Conservation (phyloP, 768 basidiomycete species). For the Xerocomellus dryophilus region DNA sequence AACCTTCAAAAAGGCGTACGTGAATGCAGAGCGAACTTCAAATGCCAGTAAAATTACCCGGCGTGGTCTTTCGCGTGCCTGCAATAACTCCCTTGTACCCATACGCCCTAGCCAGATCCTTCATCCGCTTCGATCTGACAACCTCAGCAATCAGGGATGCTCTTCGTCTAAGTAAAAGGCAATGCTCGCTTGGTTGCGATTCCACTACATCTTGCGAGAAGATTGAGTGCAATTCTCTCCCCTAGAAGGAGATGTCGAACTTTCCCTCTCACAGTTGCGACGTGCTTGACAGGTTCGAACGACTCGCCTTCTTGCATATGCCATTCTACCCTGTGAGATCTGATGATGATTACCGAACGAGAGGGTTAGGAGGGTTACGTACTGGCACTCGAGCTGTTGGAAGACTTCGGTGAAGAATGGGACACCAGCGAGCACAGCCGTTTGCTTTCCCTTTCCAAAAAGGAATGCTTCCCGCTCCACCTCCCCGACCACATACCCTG, state of each 20-base stretch:
- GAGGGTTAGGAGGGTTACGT: slow-evolving; percentile 34
- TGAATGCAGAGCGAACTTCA: slow-evolving; percentile 2
- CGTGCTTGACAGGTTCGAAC: slow-evolving; percentile 76
- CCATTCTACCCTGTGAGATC: slow-evolving; percentile 79
- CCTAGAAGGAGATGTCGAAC: slow-evolving; percentile 86
- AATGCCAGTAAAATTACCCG: slow-evolving; percentile 43
- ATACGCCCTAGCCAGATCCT: slow-evolving; percentile 69
- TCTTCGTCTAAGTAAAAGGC: neutral
- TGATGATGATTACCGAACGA: neutral
- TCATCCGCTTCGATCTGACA: slow-evolving; percentile 74
- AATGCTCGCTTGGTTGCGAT: slow-evolving; percentile 85
- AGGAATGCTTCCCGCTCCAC: slow-evolving; percentile 81
- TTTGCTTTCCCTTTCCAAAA: slow-evolving; percentile 80
- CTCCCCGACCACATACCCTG: slow-evolving; percentile 95
- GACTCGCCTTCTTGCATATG: slow-evolving; percentile 80
- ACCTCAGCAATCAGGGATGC: neutral
- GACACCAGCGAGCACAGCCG: slow-evolving; percentile 84
- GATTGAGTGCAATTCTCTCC: slow-evolving; percentile 89
- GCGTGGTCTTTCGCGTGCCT: slow-evolving; percentile 96
- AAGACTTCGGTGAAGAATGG: slow-evolving; percentile 97
- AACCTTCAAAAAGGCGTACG: slow-evolving; percentile 49
- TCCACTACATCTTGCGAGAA: slow-evolving; percentile 92
- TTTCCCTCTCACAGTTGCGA: slow-evolving; percentile 90
- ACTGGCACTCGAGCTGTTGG: slow-evolving; percentile 85
- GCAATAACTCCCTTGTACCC: slow-evolving; percentile 89